A percentile compares a stretch with the other conserved stretches of the same genome.
phyloP scores from a whole-genome alignment of 768 basidiomycete genomes.

The Clitopilus passeckerianus region DNA sequence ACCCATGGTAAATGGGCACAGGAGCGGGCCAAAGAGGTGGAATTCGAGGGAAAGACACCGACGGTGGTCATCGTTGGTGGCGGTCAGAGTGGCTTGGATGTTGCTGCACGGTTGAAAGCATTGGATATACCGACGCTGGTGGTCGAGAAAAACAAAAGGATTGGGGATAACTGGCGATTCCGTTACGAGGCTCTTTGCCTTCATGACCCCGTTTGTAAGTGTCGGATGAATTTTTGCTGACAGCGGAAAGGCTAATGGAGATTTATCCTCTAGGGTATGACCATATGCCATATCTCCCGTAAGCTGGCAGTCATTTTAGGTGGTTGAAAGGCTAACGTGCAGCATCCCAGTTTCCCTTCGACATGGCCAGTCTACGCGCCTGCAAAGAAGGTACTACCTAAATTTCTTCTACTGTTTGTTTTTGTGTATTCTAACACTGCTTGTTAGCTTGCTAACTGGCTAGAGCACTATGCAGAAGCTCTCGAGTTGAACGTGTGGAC shows the following conservation, averaged over 20 bases:
- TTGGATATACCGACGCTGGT: slow-evolving; percentile 45
- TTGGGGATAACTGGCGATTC: slow-evolving; percentile 62
- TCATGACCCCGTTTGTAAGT: slow-evolving; percentile 63
- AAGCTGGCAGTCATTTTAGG: slow-evolving; percentile 12
- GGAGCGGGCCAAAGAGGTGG: slow-evolving; percentile 32
- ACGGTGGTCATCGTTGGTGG: slow-evolving; percentile 58
- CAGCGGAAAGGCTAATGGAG: not conserved
- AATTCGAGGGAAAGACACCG: slow-evolving; percentile 32
- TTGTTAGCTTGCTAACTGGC: slow-evolving; percentile 7
- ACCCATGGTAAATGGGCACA: slow-evolving; percentile 55
- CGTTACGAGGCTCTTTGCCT: slow-evolving; percentile 64
- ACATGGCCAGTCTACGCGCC: slow-evolving; percentile 57
- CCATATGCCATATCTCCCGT: slow-evolving; percentile 57
- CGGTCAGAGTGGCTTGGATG: slow-evolving; percentile 61
- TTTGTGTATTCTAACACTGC: not conserved
- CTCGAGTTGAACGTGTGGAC: slow-evolving; percentile 8
- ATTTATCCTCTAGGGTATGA: slow-evolving; percentile 31
- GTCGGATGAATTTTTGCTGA: not conserved
- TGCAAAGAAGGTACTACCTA: slow-evolving; percentile 32
- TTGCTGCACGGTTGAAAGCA: slow-evolving; percentile 52
- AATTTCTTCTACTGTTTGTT: not conserved
- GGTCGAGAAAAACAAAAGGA: slow-evolving; percentile 52
- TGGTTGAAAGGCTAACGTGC: not conserved
- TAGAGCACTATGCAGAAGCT: slow-evolving; percentile 5
- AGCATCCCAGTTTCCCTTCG: slow-evolving; percentile 39